A percentile compares a stretch with the other conserved stretches of the same genome.
Evolutionary conservation across 352 stramenopile genomes (phyloP).

Genomic region (Elongisporangium undulatum): DNA sequence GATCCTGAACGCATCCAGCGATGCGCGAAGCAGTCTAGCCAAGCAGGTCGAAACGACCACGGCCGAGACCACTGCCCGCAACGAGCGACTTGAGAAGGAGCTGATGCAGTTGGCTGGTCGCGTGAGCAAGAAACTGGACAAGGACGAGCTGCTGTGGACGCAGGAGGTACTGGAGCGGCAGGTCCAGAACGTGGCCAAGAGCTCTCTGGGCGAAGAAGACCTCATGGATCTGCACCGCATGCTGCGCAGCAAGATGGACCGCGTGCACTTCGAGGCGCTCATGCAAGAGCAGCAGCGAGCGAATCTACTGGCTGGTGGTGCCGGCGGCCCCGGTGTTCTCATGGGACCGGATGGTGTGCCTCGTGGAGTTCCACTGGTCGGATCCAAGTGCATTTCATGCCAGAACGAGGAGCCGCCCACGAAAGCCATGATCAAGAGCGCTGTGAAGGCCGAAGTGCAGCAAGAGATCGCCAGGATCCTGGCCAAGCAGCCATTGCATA

Average conservation of each 20-base stretch:
- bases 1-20: conserved; percentile 39
- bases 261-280: conserved; percentile 45
- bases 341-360: not conserved
- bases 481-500: conserved; percentile 10
- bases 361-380: conserved; percentile 25
- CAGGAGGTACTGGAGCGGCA: conserved; percentile 63
- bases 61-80: conserved; percentile 36
- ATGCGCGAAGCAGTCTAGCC: conserved; percentile 32
- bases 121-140: conserved; percentile 73
- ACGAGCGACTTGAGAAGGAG: conserved; percentile 51
- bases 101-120: conserved; percentile 54
- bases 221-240: conserved; percentile 52
- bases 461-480: conserved; percentile 54
- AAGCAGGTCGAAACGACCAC: conserved; percentile 44
- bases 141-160: conserved; percentile 74
- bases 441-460: conserved; percentile 57
- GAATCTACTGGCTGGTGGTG: conserved; percentile 14
- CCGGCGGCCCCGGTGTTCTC: conserved; percentile 10
- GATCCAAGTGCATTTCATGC: conserved; percentile 68
- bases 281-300: conserved; percentile 37
- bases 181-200: conserved; percentile 62
- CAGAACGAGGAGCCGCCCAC: conserved; percentile 55
- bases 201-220: conserved; percentile 56
- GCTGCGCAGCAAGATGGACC: conserved; percentile 57
- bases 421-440: conserved; percentile 51